Evolutionary conservation across 208 protist species (phyloP).

Genomic region (Trypanosoma theileri): DNA sequence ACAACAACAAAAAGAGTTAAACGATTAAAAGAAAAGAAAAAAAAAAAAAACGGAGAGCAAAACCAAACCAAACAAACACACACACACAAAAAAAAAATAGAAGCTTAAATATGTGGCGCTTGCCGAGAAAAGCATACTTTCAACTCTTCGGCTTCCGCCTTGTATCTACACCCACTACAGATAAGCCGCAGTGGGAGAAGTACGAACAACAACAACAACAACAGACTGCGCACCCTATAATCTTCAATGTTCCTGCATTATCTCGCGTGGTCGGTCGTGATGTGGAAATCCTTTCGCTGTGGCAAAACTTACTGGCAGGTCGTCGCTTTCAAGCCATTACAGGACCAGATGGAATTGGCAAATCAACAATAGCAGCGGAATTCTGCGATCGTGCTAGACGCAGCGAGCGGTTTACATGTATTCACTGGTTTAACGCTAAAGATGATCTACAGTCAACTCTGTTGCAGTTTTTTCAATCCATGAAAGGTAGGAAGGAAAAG

Average conservation of each 20-base stretch:
- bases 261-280: slow-evolving; percentile 62
- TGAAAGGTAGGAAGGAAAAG: slow-evolving; percentile 74
- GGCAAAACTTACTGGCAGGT: slow-evolving; percentile 79
- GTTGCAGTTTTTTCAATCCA: slow-evolving; percentile 65
- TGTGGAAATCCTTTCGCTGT: slow-evolving; percentile 64
- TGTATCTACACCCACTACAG: neutral
- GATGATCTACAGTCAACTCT: slow-evolving; percentile 39
- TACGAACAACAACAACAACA: slow-evolving; percentile 8
- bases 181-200: neutral
- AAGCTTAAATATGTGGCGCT: slow-evolving; percentile 11
- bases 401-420: slow-evolving; percentile 81
- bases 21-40: neutral
- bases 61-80: neutral
- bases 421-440: slow-evolving; percentile 80
- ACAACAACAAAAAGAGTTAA: neutral
- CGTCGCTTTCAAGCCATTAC: slow-evolving; percentile 64
- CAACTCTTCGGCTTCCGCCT: neutral
- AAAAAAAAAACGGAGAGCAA: neutral
- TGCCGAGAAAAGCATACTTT: neutral
- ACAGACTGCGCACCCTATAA: slow-evolving; percentile 46
- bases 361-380: slow-evolving; percentile 82
- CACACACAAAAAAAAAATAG: neutral
- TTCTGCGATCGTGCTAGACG: slow-evolving; percentile 74
- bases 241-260: slow-evolving; percentile 70
- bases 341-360: slow-evolving; percentile 83